These are phyloP conservation scores for Lentinula edodes DNA, from an alignment of 768 basidiomycete species.

Conservation along the genomic window DNA sequence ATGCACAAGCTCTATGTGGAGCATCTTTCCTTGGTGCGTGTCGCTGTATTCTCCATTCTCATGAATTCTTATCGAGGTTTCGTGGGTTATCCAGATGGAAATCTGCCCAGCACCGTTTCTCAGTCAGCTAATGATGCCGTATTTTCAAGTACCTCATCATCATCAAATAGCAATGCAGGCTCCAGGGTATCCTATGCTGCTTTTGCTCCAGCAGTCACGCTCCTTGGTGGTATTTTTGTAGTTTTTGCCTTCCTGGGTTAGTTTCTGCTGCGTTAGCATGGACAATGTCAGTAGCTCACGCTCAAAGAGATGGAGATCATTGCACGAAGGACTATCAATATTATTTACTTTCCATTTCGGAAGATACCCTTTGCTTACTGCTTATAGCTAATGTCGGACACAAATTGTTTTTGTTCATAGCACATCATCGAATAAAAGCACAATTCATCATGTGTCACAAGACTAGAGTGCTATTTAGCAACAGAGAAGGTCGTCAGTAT, in stretches of 20 bases:
- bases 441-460: too few species aligned
- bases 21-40: conserved; percentile 36
- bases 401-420: too few species aligned
- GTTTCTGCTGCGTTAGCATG: not conserved
- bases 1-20: conserved; percentile 29
- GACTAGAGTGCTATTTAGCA: too few species aligned
- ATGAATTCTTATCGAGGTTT: not conserved
- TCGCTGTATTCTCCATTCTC: not conserved
- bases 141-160: conserved; percentile 3
- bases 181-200: conserved; percentile 1
- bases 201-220: conserved; percentile 6
- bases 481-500: not conserved
- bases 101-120: conserved; percentile 5
- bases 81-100: conserved; percentile 8
- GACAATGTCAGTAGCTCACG: not conserved
- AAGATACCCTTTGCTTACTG: not conserved
- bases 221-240: conserved; percentile 9
- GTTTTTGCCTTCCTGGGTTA: conserved; percentile 4
- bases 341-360: not conserved
- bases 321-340: not conserved
- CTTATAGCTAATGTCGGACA: too few species aligned
- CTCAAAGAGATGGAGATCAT: not conserved
- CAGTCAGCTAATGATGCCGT: conserved; percentile 14
- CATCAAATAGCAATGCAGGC: not conserved
- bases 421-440: too few species aligned